Evolutionary conservation across 208 protist genomes (phyloP), one percentile per base, ranked within the genome.

Genomic region (Leptomonas pyrrhocoris): DNA sequence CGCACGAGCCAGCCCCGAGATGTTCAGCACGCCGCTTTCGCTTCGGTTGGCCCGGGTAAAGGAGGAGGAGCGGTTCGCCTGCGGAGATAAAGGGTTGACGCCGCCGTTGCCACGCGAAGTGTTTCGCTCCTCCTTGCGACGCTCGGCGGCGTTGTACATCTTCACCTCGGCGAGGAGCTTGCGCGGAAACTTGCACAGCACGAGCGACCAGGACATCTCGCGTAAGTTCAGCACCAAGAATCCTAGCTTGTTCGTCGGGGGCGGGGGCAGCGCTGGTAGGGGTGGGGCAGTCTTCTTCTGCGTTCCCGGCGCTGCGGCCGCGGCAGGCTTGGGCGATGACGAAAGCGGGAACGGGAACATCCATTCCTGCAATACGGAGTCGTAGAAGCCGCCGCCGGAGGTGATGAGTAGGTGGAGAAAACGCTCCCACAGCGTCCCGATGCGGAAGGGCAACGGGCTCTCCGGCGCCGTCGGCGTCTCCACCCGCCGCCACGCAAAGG

Each of bases 201-300:
- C 72, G 21, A 96, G 70, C 19, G 89, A 93, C 89, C 92, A 96
- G 56, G 68, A 85, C 83, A 94, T 86, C 34, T 85, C 79, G 25
- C 12, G n/a, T 18, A 94, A 11, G 15, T 84, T 70, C 36, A 96
- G 77, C 28, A 81, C 74, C 9, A 96, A 86, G 64, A 96, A 89
- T 36, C 82, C 92, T 54, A 90, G 92, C 34, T 66, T 61, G 51
- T 77, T 55, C 16, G 23, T 4, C 36, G 73, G 58, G 15, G 65
- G 23, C 42, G 58, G 45, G 11, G 62, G 60, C 63, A 27, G 48
- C 38, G 25, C 46, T 15, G 36, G 53, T 11, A 57, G 28, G 38
- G 21, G 18, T 7, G 31, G 19, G 7, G 2, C 21, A 5, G 15
- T 31, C 25, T 56, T 34, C 28, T 36, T 19, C 21, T 58, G 18